Conservation (phyloP, 306 rosid genomes). For the Acmispon strigosus region DNA sequence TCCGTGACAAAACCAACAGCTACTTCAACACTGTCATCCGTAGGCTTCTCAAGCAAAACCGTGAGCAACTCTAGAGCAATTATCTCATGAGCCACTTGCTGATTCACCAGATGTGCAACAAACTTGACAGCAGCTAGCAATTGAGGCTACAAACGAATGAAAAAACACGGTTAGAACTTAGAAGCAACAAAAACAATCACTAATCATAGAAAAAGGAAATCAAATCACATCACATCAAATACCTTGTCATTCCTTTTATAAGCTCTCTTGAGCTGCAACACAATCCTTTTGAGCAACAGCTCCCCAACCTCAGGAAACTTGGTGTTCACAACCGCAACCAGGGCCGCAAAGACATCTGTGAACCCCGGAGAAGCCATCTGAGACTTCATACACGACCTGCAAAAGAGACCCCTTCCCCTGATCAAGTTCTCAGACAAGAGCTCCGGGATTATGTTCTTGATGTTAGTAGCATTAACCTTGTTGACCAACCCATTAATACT, state of each 20-base stretch:
- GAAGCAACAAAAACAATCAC: neutral
- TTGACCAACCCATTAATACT: constrained; percentile 91
- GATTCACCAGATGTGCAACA: constrained; percentile 89
- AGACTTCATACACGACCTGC: constrained; percentile 92
- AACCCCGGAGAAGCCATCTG: constrained; percentile 97
- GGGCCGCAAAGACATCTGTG: constrained; percentile 83
- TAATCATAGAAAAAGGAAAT: neutral
- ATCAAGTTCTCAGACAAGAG: constrained; percentile 73
- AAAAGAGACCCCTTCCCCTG: constrained; percentile 90
- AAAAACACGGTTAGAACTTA: neutral
- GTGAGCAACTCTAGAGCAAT: constrained; percentile 87
- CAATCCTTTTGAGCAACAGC: constrained; percentile 80
- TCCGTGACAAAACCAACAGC: constrained; percentile 97
- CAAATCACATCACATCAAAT: neutral
- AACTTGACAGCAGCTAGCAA: constrained; percentile 94
- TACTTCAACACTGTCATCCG: constrained; percentile 93
- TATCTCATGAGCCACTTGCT: constrained; percentile 88
- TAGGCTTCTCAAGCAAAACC: constrained; percentile 83
- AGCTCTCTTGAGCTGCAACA: constrained; percentile 89
- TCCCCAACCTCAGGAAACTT: constrained; percentile 92
- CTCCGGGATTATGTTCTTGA: constrained; percentile 81
- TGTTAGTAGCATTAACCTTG: constrained; percentile 87
- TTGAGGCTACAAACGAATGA: constrained; percentile 56
- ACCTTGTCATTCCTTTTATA: constrained; percentile 96
- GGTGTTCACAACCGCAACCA: constrained; percentile 89